Evolutionary conservation across 2,329 filamentous ascomycete species (phyloP).

Genomic region (Rutstroemia sp.): DNA sequence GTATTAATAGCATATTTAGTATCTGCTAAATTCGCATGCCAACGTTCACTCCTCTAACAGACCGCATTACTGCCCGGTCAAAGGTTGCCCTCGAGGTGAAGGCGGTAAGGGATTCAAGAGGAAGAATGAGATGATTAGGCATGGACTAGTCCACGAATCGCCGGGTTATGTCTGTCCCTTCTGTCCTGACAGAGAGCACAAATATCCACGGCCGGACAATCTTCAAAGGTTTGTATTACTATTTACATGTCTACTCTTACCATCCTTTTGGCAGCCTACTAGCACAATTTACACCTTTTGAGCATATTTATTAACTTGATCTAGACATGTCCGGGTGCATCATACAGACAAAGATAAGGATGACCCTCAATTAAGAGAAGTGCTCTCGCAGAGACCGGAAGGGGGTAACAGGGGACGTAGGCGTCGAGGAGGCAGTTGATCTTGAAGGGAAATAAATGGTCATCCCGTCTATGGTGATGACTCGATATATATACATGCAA

Average conservation of each 20-base stretch:
- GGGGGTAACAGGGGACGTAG: conserved; percentile 75
- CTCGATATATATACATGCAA: background rate
- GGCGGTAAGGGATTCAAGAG: conserved; percentile 63
- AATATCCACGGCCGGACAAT: conserved; percentile 92
- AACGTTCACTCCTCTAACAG: conserved; percentile 61
- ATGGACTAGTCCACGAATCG: conserved; percentile 85
- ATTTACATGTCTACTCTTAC: too few species aligned
- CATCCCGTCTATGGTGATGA: background rate
- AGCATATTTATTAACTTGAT: conserved; percentile 1
- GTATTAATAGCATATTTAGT: conserved; percentile 32
- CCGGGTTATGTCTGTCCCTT: conserved; percentile 96
- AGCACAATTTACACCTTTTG: background rate
- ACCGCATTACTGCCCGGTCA: conserved; percentile 59
- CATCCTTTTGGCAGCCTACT: background rate
- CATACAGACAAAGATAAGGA: conserved; percentile 87
- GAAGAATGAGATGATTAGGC: conserved; percentile 67
- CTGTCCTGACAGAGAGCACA: conserved; percentile 87
- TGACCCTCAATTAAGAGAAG: conserved; percentile 71
- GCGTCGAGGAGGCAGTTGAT: conserved; percentile 37
- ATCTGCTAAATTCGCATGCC: conserved; percentile 71
- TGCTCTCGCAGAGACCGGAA: conserved; percentile 78
- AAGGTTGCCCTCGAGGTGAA: conserved; percentile 54
- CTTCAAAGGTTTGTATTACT: conserved; percentile 65
- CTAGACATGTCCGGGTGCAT: conserved; percentile 85
- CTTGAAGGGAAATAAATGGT: background rate